Evolutionary conservation across 352 stramenopile genomes (phyloP), one percentile per base, ranked within the genome.

Genomic region (Globisporangium spinosum): DNA sequence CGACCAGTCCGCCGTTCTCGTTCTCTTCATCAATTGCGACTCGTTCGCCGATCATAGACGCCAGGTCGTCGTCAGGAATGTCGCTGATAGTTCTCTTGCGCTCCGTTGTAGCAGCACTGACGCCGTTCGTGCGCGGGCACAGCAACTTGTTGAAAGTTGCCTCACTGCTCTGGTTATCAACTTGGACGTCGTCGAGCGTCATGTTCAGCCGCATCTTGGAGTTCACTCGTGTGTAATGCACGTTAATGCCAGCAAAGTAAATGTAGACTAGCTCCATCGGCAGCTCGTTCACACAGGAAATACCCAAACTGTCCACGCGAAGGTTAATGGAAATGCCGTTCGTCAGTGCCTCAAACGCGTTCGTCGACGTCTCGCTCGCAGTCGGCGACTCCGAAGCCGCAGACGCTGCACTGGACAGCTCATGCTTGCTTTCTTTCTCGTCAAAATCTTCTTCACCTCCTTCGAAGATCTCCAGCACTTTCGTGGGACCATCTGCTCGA

Each of bases 391-490:
- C 83, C 0, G 82, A 91, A 1, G 79, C 90, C 3, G 75, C 79
- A 7, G 84, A 93, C 0, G 79, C 64, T 2, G 79, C 70, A 55
- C 81, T 93, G 20, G 86, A 91, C n/a, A 90, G 13, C 32, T 93
- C 86, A n/a, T 87, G 74, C 45, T 90, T 91, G 43, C 60, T 82
- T n/a, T 94, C 86, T 56, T 87, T 89, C 61, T 93, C 88, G 51
- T 94, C 88, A 54, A 87, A 89, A 58, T 96, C 89, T 69, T 95
- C 89, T 69, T 95, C 87, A 4, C 87, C 87, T 58, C 87, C 89
- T 83, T 97, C 89, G 64, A 87, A 95, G 3, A 97, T 62, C 66
- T 97, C 90, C n/a, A 97, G 71, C 20, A 97, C 90, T 64, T 96
- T 97, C 27, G 89, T 97, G 5, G 89, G 87, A 0, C 90, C 90